A percentile compares a stretch with the other conserved stretches of the same genome.
These are phyloP conservation scores for Vickermania spadyakhi DNA, from an alignment of 208 protist species.

Conservation along the genomic window DNA sequence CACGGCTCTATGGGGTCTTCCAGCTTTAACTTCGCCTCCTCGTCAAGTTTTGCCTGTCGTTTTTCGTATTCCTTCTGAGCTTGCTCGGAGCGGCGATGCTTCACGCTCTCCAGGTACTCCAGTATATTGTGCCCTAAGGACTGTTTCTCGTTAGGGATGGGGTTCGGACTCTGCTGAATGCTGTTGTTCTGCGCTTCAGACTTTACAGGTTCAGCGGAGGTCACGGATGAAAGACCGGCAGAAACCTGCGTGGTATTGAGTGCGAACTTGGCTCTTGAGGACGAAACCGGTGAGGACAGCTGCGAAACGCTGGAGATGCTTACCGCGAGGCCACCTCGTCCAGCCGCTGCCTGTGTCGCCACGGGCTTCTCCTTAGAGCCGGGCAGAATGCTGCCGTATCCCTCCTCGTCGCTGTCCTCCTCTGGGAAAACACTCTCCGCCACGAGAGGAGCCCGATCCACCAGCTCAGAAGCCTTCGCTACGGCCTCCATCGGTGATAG, in stretches of 20 bases:
- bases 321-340: background rate
- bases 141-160: background rate
- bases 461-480: constrained; percentile 18
- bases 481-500: constrained; percentile 40
- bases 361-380: constrained; percentile 2
- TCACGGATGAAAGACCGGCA: no score
- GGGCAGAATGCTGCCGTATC: constrained; percentile 62
- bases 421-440: constrained; percentile 49
- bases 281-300: background rate
- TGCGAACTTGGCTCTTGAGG: no score
- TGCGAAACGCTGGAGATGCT: background rate
- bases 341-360: background rate
- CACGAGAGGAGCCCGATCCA: constrained; percentile 54
- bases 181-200: background rate
- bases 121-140: constrained; percentile 59
- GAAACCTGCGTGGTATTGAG: no score
- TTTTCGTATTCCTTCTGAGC: background rate
- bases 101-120: constrained; percentile 26
- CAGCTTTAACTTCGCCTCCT: background rate
- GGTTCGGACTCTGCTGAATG: background rate
- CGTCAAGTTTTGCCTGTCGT: background rate
- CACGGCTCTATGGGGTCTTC: constrained; percentile 18
- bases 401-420: constrained; percentile 76
- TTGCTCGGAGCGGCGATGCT: constrained; percentile 1
- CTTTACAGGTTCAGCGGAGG: background rate